A percentile compares a stretch with the other conserved stretches of the same genome.
These are phyloP conservation scores for Boletus huronensis DNA, from an alignment of 768 basidiomycete species.

Conservation along the genomic window DNA sequence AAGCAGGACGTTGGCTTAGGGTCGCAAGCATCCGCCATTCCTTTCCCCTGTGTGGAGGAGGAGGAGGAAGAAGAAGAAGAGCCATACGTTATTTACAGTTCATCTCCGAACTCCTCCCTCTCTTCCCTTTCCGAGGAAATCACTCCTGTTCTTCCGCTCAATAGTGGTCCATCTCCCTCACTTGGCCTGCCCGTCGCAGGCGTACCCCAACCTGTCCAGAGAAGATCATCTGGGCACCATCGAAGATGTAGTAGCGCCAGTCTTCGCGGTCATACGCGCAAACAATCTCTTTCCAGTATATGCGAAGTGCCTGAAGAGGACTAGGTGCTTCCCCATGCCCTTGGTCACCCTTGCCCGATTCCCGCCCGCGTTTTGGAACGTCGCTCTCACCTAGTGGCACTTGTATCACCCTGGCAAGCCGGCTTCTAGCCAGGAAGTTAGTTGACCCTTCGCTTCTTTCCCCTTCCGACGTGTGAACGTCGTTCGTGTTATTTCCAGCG, in stretches of 20 bases:
- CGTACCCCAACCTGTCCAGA: slow-evolving; percentile 11
- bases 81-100: slow-evolving; percentile 33
- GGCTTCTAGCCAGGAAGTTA: slow-evolving; percentile 13
- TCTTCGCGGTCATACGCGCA: slow-evolving; percentile 29
- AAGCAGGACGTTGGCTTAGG: slow-evolving; percentile 3
- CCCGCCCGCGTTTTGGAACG: background rate
- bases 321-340: slow-evolving; percentile 2
- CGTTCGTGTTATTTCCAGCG: slow-evolving; percentile 6
- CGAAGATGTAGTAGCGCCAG: slow-evolving; percentile 32
- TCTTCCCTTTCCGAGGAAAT: slow-evolving; percentile 32
- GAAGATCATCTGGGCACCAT: slow-evolving; percentile 23
- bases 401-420: slow-evolving; percentile 19
- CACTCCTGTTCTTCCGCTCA: slow-evolving; percentile 25
- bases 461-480: slow-evolving; percentile 14
- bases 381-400: background rate
- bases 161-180: slow-evolving; percentile 11
- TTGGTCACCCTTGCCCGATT: background rate
- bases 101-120: slow-evolving; percentile 31
- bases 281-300: slow-evolving; percentile 32
- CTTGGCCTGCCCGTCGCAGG: slow-evolving; percentile 4
- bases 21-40: slow-evolving; percentile 18
- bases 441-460: slow-evolving; percentile 10
- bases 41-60: slow-evolving; percentile 27
- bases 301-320: slow-evolving; percentile 34
- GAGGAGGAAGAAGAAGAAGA: slow-evolving; percentile 34